phyloP scores from a whole-genome alignment of 192 early-diverging fungal genomes.

The Entophlyctis helioformis region DNA sequence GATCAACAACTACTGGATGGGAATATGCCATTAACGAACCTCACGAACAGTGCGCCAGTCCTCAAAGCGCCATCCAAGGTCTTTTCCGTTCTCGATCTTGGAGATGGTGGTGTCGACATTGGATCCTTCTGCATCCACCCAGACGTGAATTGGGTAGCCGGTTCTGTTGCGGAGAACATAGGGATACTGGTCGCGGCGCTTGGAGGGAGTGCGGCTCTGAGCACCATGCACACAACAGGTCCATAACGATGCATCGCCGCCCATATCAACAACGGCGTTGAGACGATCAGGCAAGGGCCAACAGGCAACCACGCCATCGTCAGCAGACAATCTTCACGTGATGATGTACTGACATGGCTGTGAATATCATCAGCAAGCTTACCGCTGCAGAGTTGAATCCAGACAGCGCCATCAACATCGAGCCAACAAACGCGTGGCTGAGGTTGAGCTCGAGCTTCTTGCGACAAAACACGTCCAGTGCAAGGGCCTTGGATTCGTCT shows the following conservation, averaged over 20 bases:
- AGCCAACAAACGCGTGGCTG: constrained; percentile 58
- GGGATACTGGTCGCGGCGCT: constrained; percentile 40
- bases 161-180: constrained; percentile 86
- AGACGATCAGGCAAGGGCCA: too few species aligned
- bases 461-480: constrained; percentile 55
- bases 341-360: too few species aligned
- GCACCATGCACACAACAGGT: too few species aligned
- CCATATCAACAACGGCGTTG: too few species aligned
- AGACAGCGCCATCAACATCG: constrained; percentile 16
- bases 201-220: constrained; percentile 5
- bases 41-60: constrained; percentile 91
- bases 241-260: too few species aligned
- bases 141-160: constrained; percentile 81
- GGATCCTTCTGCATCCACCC: constrained; percentile 42
- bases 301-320: too few species aligned
- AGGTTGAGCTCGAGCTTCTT: constrained; percentile 76
- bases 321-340: too few species aligned
- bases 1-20: not conserved
- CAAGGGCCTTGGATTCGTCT: not conserved
- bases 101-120: constrained; percentile 53
- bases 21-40: constrained; percentile 21
- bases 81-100: constrained; percentile 55
- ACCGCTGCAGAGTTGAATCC: too few species aligned
- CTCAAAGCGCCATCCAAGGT: constrained; percentile 89
- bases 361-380: too few species aligned